phyloP scores from a whole-genome alignment of 73 alveolate species.

The Tetrahymena thermophila region DNA sequence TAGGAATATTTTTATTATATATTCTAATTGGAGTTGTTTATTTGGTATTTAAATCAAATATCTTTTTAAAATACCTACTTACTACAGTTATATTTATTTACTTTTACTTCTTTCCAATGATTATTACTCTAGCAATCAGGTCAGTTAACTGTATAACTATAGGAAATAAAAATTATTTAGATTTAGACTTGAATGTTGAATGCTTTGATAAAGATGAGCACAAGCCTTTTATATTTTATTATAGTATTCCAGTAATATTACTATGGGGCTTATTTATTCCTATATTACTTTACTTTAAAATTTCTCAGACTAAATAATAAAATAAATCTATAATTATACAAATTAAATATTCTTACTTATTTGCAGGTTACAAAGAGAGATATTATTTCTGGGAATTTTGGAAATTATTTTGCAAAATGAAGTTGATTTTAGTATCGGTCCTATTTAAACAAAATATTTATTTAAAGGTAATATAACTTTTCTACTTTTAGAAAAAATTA shows the following conservation, averaged over 20 bases:
- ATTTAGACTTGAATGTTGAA: not conserved
- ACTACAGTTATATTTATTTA: not conserved
- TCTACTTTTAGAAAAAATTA: too few species aligned
- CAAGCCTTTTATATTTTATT: not conserved
- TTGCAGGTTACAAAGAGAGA: not conserved
- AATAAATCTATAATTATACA: not conserved
- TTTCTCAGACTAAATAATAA: not conserved
- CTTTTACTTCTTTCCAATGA: not conserved
- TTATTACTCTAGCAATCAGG: not conserved
- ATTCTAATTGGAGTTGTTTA: not conserved
- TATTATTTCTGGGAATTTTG: not conserved
- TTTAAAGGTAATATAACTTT: not conserved
- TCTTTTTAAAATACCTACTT: not conserved
- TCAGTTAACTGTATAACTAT: not conserved
- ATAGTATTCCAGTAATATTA: not conserved
- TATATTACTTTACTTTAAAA: not conserved
- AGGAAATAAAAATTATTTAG: not conserved
- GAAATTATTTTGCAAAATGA: not conserved
- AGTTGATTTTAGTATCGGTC: not conserved
- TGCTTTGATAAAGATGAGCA: not conserved
- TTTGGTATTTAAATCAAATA: not conserved
- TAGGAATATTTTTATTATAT: not conserved
- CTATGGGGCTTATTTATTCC: not conserved
- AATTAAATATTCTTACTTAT: not conserved
- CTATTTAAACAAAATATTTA: too few species aligned